These are phyloP conservation scores for Solanum infundibuliforme DNA, from an alignment of 257 asterid genomes.

Conservation along the genomic window DNA sequence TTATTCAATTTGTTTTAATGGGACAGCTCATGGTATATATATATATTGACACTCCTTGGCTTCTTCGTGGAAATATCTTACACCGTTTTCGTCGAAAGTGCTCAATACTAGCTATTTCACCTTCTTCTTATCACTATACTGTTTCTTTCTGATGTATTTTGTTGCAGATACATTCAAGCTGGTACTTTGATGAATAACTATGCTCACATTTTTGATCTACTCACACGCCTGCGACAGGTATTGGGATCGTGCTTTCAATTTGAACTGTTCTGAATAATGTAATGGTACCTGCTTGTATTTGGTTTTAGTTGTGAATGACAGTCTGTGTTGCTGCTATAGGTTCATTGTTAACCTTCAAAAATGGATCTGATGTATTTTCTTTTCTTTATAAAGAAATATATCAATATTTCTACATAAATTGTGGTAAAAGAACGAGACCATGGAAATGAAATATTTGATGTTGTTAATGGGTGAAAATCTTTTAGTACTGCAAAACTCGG, in stretches of 20 bases:
- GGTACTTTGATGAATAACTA: conserved; percentile 79
- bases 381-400: neutral
- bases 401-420: neutral
- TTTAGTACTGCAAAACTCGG: neutral
- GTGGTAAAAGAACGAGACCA: neutral
- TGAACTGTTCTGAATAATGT: neutral
- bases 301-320: neutral
- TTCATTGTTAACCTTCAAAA: neutral
- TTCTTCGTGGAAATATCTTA: neutral
- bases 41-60: neutral
- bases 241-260: neutral
- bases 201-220: conserved; percentile 91
- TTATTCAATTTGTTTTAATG: neutral
- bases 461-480: neutral
- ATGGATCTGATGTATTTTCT: neutral
- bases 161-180: conserved; percentile 56
- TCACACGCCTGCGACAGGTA: conserved; percentile 94
- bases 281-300: neutral
- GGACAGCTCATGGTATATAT: neutral
- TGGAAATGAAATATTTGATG: neutral
- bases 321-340: neutral
- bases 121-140: neutral
- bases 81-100: neutral
- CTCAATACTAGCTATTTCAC: neutral
- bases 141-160: neutral